Evolutionary conservation across 169 alveolate genomes (phyloP), one percentile per base, ranked within the genome.

Genomic region (Plasmodium berghei): DNA sequence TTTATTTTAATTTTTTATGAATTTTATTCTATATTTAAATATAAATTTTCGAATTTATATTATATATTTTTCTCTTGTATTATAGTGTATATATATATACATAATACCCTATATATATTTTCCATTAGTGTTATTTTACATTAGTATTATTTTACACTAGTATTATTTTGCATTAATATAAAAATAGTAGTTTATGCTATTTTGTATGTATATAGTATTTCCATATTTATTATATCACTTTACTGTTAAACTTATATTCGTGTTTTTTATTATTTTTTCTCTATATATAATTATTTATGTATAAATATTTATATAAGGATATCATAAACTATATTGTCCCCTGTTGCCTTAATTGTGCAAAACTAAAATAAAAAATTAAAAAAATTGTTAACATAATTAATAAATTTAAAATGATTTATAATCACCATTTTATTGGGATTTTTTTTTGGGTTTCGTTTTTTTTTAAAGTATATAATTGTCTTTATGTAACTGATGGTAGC

Each of bases 401-500:
- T 73, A 73, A 49, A 73, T 59, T 22, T 56, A 73, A 73, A 71
- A 73, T 73, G 87, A 73, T 24, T 24, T 34, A 22, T 72, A 9
- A 22, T 40, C 67, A 48, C 87, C 28, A 22, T 40, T 73, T 22
- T 73, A 28, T 56, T 48, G 20, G 20, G n/a, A 20, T 73, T 2
- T 74, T 61, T 55, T 28, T 62, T 61, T 59, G 62, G 16, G 61
- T 12, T 49, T 59, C 24, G 40, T 28, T 74, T 12, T 72, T 72
- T 72, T 63, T 74, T 26, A 59, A 74, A 48, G 63, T 63, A 26
- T 58, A 62, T 40, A 56, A 45, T 64, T 77, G 89, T 77, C 55
- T 77, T 6, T 64, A 58, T 66, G 89, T 77, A 52, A 77, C 89
- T 8, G 89, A 77, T 77, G 89, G 89, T 45, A 77, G 89, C 20